Percentiles rank a stretch among this genome's conserved stretches.
These are phyloP conservation scores for Penicillium sp. DNA, from an alignment of 2,329 filamentous ascomycete genomes.

Conservation along the genomic window DNA sequence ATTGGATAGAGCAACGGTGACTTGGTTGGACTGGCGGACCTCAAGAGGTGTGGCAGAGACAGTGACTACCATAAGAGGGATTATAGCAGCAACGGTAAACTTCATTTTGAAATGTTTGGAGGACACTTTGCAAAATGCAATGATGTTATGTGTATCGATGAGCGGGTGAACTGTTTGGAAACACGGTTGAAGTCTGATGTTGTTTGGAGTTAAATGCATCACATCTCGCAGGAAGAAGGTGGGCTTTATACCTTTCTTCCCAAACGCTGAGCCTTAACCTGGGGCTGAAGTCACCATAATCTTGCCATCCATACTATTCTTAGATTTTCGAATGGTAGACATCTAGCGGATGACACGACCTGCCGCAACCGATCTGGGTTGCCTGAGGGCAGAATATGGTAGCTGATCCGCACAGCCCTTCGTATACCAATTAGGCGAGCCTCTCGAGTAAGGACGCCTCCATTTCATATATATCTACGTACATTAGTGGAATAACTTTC, in stretches of 20 bases:
- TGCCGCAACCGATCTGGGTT: not conserved
- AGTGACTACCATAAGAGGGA: slow-evolving; percentile 31
- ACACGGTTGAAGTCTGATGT: not conserved
- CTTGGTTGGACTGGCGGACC: not conserved
- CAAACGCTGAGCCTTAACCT: not conserved
- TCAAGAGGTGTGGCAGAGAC: slow-evolving; percentile 7
- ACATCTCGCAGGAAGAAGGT: not conserved
- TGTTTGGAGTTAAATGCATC: not conserved
- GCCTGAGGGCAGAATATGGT: not conserved
- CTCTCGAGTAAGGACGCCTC: not conserved
- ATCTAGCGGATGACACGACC: not conserved
- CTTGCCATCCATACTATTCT: not conserved
- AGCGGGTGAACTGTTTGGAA: not conserved
- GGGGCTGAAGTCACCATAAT: too few relatives aligned
- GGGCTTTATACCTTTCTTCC: not conserved
- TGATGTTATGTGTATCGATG: not conserved
- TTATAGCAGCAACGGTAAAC: not conserved
- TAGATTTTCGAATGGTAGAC: not conserved
- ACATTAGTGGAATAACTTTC: not conserved
- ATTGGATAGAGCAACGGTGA: slow-evolving; percentile 13
- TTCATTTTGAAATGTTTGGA: slow-evolving; percentile 2
- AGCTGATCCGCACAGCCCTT: not conserved
- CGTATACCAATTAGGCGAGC: not conserved
- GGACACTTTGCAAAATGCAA: not conserved
- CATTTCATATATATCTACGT: not conserved